phyloP scores from a whole-genome alignment of 2,329 filamentous ascomycete species.

The Colletotrichum camelliae region DNA sequence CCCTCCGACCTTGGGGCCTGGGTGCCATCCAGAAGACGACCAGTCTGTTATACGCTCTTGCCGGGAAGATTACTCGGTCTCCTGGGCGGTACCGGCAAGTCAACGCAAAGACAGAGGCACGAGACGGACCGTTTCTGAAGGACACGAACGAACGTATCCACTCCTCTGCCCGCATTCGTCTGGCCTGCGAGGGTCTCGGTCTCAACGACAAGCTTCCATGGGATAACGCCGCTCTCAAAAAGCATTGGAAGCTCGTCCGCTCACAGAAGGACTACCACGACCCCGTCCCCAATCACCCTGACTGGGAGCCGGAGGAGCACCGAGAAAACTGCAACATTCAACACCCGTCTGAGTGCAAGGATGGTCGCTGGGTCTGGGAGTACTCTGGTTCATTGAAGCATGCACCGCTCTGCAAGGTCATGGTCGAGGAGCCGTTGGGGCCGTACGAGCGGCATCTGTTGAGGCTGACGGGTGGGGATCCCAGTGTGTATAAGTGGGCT shows the following conservation, averaged over 20 bases:
- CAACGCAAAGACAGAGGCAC: constrained; percentile 43
- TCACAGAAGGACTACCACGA: constrained; percentile 36
- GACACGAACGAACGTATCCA: constrained; percentile 63
- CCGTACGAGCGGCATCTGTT: constrained; percentile 58
- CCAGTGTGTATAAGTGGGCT: constrained; percentile 39
- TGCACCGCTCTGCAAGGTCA: constrained; percentile 45
- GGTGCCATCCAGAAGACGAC: constrained; percentile 46
- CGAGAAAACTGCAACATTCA: constrained; percentile 22
- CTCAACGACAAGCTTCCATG: constrained; percentile 54
- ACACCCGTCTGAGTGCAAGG: constrained; percentile 27
- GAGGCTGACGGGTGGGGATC: constrained; percentile 45
- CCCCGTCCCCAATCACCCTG: constrained; percentile 37
- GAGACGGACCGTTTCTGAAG: constrained; percentile 44
- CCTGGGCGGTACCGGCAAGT: constrained; percentile 54
- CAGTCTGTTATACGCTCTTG: constrained; percentile 47
- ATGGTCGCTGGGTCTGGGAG: constrained; percentile 58
- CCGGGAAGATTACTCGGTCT: constrained; percentile 46
- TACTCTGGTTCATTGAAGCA: constrained; percentile 49
- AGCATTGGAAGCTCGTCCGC: constrained; percentile 48
- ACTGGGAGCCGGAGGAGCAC: constrained; percentile 33
- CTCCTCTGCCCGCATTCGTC: constrained; percentile 57
- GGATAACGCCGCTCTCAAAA: constrained; percentile 48
- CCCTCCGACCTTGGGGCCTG: constrained; percentile 53
- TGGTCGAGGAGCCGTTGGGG: constrained; percentile 60
- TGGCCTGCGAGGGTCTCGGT: constrained; percentile 55